A percentile compares a stretch with the other conserved stretches of the same genome.
Evolutionary conservation across 2,329 filamentous ascomycete genomes (phyloP).

Genomic region (Hypoxylon sp.): DNA sequence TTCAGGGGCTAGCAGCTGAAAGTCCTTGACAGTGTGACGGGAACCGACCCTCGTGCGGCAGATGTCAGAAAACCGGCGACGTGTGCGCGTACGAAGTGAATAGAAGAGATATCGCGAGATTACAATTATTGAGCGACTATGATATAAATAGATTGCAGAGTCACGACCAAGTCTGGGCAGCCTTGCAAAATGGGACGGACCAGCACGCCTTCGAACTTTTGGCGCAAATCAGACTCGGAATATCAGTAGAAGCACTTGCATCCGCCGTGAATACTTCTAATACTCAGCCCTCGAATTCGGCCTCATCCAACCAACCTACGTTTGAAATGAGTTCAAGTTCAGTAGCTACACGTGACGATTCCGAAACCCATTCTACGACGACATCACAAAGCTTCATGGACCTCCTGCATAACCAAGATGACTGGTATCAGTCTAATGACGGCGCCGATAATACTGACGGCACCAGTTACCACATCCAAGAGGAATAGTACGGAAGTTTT

Average conservation of each 20-base stretch:
- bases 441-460: not conserved
- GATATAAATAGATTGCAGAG: slow-evolving; percentile 33
- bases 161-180: slow-evolving; percentile 26
- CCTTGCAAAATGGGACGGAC: slow-evolving; percentile 29
- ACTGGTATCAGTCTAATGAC: slow-evolving; percentile 27
- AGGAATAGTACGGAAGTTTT: not conserved
- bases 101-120: slow-evolving; percentile 35
- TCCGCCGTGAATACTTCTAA: slow-evolving; percentile 10
- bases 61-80: slow-evolving; percentile 39
- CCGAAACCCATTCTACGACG: too few relatives aligned
- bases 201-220: slow-evolving; percentile 26
- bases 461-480: not conserved
- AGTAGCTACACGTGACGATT: not conserved
- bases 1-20: slow-evolving; percentile 17
- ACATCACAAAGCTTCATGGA: slow-evolving; percentile 36
- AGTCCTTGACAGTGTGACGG: slow-evolving; percentile 35
- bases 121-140: slow-evolving; percentile 38
- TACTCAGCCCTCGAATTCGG: not conserved
- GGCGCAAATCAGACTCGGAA: slow-evolving; percentile 34
- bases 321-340: not conserved
- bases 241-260: slow-evolving; percentile 27
- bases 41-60: slow-evolving; percentile 34
- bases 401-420: slow-evolving; percentile 29
- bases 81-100: slow-evolving; percentile 42
- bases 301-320: slow-evolving; percentile 7